A percentile compares a stretch with the other conserved stretches of the same genome.
These are phyloP conservation scores for Speleostelium caveatum DNA, from an alignment of 78 protist genomes.

Conservation along the genomic window DNA sequence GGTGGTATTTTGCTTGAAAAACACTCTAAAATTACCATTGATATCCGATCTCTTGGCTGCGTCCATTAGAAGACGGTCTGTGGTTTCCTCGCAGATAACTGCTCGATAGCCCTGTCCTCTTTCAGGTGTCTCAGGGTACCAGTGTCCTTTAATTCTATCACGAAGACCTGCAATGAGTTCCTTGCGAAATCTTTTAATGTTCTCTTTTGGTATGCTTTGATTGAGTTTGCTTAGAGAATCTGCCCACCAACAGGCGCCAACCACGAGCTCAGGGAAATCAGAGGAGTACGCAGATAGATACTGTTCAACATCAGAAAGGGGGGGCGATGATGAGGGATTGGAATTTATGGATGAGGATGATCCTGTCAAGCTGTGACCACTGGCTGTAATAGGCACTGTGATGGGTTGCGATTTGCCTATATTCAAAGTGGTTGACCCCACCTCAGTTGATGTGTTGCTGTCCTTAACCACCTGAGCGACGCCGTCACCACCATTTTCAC, in stretches of 20 bases:
- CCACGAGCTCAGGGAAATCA: slow-evolving; percentile 61
- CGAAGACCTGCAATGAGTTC: slow-evolving; percentile 44
- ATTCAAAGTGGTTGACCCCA: no score
- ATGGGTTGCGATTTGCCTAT: no score
- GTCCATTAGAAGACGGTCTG: slow-evolving; percentile 57
- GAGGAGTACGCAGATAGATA: slow-evolving; percentile 15
- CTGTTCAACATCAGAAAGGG: slow-evolving; percentile 47
- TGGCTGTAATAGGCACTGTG: no score
- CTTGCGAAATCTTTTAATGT: slow-evolving; percentile 47
- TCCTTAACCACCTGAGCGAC: no score
- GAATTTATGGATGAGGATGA: no score
- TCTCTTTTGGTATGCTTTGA: slow-evolving; percentile 43
- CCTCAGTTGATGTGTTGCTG: no score
- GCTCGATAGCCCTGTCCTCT: slow-evolving; percentile 76
- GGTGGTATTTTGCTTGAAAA: slow-evolving; percentile 61
- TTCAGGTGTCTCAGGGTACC: slow-evolving; percentile 68
- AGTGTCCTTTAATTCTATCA: slow-evolving; percentile 57
- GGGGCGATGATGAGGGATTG: slow-evolving; percentile 28
- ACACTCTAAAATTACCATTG: slow-evolving; percentile 47
- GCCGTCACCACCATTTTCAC: no score
- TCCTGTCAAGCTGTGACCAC: no score
- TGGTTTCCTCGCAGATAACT: slow-evolving; percentile 58
- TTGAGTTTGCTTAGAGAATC: slow-evolving; percentile 54
- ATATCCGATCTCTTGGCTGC: slow-evolving; percentile 68
- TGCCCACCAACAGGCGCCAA: slow-evolving; percentile 78